Evolutionary conservation across 2,329 filamentous ascomycete genomes (phyloP), one percentile per base, ranked within the genome.

Genomic region (Ascosphaera pollenicola): DNA sequence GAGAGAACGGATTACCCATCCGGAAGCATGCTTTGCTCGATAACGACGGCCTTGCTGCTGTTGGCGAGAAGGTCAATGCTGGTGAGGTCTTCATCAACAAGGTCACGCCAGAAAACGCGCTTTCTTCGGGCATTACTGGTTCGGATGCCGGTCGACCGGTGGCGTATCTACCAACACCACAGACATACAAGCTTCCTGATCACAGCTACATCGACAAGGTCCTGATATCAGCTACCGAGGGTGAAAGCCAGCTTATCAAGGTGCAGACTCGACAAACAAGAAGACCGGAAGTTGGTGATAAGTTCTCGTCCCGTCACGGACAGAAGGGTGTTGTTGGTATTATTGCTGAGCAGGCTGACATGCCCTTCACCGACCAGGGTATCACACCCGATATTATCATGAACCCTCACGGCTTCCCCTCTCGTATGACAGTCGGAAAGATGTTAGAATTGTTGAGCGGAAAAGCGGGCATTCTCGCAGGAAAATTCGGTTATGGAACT

Each of bases 321-420:
- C 89, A 98, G 53, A 98, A 98, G 58, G 89, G 89, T 63, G 89
- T 95, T 16, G 84, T 92, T 1, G 89, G 89, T 41, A 87, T 95
- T 49, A 94, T 98, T 42, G 84, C 87, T 15, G 81, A 93, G 45
- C 87, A 95, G 60, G 84, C 89, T 53, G 89, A 98, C 54, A 79
- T 98, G 74, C 89, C 89, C 0, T 98, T 98, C 62, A 79, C 79
- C 28, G 89, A 98, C 58, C 65, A 69, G 39, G 91, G 89, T 2
- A 73, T 98, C 47, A 78, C 75, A n/a, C 89, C 89, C 0, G 89
- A 98, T 58, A 94, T 98, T 48, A 98, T 98, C 71, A 98, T 98
- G 89, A 98, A 98, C 64, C 89, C 91, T 0, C 89, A 98, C 62
- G 89, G 89, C 75, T 98, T 98, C 68, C 89, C 89, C 1, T 95